These are phyloP conservation scores for Colletotrichum chlorophyti DNA, from an alignment of 2,329 filamentous ascomycete species.

Conservation along the genomic window DNA sequence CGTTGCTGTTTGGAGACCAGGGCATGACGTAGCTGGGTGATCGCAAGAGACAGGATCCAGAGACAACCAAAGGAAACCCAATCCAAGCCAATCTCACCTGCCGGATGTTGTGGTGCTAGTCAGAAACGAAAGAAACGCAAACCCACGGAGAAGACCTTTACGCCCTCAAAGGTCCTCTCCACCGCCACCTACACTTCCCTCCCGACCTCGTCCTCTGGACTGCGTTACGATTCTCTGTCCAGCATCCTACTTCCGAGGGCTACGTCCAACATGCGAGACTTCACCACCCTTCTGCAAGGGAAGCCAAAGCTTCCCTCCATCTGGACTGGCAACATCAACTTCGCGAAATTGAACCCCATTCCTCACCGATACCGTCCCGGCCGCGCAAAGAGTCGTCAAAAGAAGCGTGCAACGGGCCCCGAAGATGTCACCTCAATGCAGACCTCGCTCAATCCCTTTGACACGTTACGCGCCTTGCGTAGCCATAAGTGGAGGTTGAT, in stretches of 20 bases:
- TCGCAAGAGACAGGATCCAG: neutral
- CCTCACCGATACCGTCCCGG: slow-evolving; percentile 47
- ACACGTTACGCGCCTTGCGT: slow-evolving; percentile 78
- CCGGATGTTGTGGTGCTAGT: slow-evolving; percentile 22
- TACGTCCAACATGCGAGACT: slow-evolving; percentile 43
- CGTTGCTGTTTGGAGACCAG: neutral
- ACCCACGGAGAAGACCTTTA: slow-evolving; percentile 2
- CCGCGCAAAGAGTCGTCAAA: slow-evolving; percentile 46
- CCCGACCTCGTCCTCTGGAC: neutral
- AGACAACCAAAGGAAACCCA: neutral
- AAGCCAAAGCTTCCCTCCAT: slow-evolving; percentile 48
- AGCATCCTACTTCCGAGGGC: neutral
- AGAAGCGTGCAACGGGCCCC: slow-evolving; percentile 43
- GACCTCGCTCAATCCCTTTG: slow-evolving; percentile 80
- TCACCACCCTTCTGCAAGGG: slow-evolving; percentile 43
- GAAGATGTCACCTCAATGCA: slow-evolving; percentile 78
- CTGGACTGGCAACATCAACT: slow-evolving; percentile 48
- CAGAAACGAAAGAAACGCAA: slow-evolving; percentile 5
- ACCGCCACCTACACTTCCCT: slow-evolving; percentile 1
- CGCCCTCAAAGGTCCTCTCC: neutral
- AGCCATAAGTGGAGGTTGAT: slow-evolving; percentile 81
- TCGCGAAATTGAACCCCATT: slow-evolving; percentile 50
- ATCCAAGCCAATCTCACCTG: no score
- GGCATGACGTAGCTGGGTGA: slow-evolving; percentile 17
- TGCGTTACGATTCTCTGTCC: slow-evolving; percentile 3